Percentiles rank a stretch among this genome's conserved stretches.
phyloP scores from a whole-genome alignment of 2,329 filamentous ascomycete genomes.

The Colletotrichum sp. region DNA sequence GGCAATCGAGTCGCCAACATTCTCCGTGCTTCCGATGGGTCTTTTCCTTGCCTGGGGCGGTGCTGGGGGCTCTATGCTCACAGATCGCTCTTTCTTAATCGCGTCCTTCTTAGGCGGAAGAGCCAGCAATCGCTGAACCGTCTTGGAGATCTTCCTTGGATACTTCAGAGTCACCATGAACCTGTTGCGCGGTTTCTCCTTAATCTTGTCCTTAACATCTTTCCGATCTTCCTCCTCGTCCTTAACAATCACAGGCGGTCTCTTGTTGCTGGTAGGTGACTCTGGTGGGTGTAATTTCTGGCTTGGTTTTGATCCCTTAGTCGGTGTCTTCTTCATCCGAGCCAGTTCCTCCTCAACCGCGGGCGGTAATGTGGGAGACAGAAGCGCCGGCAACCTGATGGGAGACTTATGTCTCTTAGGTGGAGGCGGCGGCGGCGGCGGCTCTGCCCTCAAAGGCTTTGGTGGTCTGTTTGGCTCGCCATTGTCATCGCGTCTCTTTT shows the following conservation, averaged over 20 bases:
- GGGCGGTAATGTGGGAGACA: conserved; percentile 61
- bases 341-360: conserved; percentile 53
- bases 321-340: conserved; percentile 32
- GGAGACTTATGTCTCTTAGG: conserved; percentile 43
- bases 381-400: conserved; percentile 48
- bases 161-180: conserved; percentile 53
- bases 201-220: conserved; percentile 25
- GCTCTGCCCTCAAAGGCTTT: conserved; percentile 22
- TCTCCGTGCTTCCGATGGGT: conserved; percentile 42
- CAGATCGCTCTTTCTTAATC: conserved; percentile 41
- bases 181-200: conserved; percentile 21
- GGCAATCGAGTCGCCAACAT: conserved; percentile 37
- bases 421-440: conserved; percentile 21
- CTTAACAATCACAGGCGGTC: conserved; percentile 22
- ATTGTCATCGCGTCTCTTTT: conserved; percentile 28
- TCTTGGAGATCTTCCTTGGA: conserved; percentile 49
- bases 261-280: conserved; percentile 35
- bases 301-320: conserved; percentile 21
- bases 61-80: conserved; percentile 43
- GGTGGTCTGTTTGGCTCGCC: conserved; percentile 11
- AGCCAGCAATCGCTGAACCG: conserved; percentile 50
- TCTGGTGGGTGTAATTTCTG: conserved; percentile 32
- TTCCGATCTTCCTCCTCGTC: conserved; percentile 36
- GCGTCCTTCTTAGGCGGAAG: conserved; percentile 37
- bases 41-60: conserved; percentile 51